These are phyloP conservation scores for Diaporthe vexans DNA, from an alignment of 2,329 filamentous ascomycete genomes.

Conservation along the genomic window DNA sequence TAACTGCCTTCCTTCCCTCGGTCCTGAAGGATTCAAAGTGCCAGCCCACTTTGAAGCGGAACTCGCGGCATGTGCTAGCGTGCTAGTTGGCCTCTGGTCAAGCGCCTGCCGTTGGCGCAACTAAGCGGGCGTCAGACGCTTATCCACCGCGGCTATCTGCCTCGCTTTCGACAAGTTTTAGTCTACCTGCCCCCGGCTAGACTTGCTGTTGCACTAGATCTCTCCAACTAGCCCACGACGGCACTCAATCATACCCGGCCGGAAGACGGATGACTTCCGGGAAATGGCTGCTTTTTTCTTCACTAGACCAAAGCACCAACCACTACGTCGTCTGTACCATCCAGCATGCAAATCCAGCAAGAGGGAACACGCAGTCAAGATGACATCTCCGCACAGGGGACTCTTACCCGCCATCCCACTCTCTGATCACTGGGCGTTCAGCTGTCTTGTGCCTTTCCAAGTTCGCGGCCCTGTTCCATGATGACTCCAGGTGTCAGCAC, in stretches of 20 bases:
- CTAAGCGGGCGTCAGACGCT: constrained; percentile 40
- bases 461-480: neutral
- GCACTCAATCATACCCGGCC: neutral
- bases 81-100: neutral
- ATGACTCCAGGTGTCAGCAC: no score
- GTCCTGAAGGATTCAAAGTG: constrained; percentile 25
- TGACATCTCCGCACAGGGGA: no score
- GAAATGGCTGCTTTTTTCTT: neutral
- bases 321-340: no score
- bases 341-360: no score
- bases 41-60: neutral
- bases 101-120: constrained; percentile 22
- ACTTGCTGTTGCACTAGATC: neutral
- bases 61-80: neutral
- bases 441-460: neutral
- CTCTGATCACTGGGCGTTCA: neutral
- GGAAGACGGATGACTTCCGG: neutral
- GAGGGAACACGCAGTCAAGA: neutral
- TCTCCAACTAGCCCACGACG: no score
- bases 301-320: no score
- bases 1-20: neutral
- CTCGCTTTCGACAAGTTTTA: neutral
- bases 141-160: constrained; percentile 35
- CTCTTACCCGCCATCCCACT: no score
- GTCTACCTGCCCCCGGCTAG: neutral